These are phyloP conservation scores for Thraustotheca clavata DNA, from an alignment of 352 stramenopile species.

Conservation along the genomic window DNA sequence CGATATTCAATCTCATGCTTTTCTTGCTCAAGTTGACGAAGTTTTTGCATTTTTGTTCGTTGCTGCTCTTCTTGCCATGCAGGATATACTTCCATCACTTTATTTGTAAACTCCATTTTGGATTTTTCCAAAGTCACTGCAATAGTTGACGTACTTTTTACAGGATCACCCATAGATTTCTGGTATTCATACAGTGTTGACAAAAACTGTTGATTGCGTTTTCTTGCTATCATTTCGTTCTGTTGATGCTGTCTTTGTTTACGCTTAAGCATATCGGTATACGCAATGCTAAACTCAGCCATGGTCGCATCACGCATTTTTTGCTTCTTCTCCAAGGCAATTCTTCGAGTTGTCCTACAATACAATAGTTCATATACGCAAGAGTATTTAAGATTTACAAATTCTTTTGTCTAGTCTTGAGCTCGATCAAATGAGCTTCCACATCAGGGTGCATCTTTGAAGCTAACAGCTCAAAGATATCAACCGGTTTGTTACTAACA, in stretches of 20 bases:
- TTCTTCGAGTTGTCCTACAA: constrained; percentile 38
- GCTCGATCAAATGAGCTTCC: constrained; percentile 5
- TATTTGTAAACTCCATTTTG: constrained; percentile 47
- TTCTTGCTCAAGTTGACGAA: constrained; percentile 60
- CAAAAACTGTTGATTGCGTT: constrained; percentile 59
- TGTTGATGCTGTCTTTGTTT: constrained; percentile 51
- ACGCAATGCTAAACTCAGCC: constrained; percentile 62
- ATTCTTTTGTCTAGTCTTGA: constrained; percentile 4
- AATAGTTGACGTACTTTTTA: constrained; percentile 13
- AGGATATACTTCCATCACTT: constrained; percentile 57
- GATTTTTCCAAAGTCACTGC: constrained; percentile 42
- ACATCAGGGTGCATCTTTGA: constrained; percentile 3
- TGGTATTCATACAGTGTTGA: constrained; percentile 41
- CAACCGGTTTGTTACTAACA: not conserved
- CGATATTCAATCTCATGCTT: constrained; percentile 59
- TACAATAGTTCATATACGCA: not conserved
- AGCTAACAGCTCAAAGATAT: not conserved
- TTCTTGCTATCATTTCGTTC: constrained; percentile 34
- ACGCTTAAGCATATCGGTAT: constrained; percentile 49
- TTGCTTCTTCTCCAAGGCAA: constrained; percentile 65
- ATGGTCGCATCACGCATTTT: constrained; percentile 59
- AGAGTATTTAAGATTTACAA: not conserved
- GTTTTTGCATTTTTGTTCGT: constrained; percentile 35
- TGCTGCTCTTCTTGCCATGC: constrained; percentile 69
- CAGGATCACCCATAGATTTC: constrained; percentile 34